Conservation (phyloP, 306 rosid species). For the Malus sieversii region DNA sequence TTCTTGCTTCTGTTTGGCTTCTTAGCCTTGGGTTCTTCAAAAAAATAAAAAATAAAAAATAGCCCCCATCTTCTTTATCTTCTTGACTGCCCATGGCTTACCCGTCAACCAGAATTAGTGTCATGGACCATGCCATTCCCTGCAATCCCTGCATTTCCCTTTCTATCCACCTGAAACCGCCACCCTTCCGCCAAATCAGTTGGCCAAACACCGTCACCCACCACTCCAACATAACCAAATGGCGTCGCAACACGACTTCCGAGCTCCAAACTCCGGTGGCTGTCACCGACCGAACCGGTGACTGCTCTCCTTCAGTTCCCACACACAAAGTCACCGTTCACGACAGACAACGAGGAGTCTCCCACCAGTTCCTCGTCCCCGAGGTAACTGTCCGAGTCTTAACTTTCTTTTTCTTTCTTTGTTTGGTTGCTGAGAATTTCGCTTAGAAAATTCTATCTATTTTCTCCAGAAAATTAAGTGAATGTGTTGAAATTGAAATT, state of each 20-base stretch:
- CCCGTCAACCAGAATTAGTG: not conserved
- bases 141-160: constrained; percentile 32
- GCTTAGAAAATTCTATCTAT: not conserved
- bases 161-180: constrained; percentile 6
- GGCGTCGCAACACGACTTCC: constrained; percentile 29
- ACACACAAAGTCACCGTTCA: constrained; percentile 82
- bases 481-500: not conserved
- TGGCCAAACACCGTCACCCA: constrained; percentile 1
- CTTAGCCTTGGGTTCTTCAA: no score
- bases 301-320: constrained; percentile 34
- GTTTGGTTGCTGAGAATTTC: not conserved
- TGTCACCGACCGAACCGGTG: constrained; percentile 19
- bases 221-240: constrained; percentile 15
- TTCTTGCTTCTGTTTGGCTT: no score
- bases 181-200: constrained; percentile 8
- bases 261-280: constrained; percentile 51
- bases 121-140: constrained; percentile 60
- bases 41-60: not conserved
- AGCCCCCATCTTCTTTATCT: not conserved
- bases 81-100: not conserved
- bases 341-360: constrained; percentile 63
- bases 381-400: constrained; percentile 40
- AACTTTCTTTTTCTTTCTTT: not conserved
- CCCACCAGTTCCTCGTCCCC: constrained; percentile 83
- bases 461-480: not conserved